These are phyloP conservation scores for Triticum urartu DNA, from an alignment of 176 grass and related monocot species.

Conservation along the genomic window DNA sequence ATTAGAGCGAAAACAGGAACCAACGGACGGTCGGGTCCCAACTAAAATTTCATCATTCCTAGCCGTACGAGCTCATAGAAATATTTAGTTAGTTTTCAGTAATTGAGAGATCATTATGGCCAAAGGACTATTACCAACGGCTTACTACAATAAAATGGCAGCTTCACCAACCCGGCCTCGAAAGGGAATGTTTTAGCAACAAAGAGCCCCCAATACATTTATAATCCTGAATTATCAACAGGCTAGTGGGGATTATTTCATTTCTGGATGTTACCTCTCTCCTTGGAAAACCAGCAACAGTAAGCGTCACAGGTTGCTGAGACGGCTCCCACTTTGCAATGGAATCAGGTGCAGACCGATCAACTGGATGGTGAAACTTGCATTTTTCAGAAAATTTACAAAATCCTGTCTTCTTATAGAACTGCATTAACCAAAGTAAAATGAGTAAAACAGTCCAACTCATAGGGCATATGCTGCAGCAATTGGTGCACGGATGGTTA, in stretches of 20 bases:
- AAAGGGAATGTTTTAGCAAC: not conserved
- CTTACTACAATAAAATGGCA: not conserved
- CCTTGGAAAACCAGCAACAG: conserved; percentile 83
- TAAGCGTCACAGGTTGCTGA: conserved; percentile 50
- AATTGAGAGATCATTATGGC: not conserved
- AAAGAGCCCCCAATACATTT: not conserved
- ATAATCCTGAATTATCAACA: not conserved
- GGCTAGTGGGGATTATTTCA: not conserved
- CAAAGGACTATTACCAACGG: not conserved
- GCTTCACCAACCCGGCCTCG: too few relatives aligned
- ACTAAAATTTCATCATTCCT: not conserved
- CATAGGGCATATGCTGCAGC: not conserved
- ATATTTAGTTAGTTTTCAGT: not conserved
- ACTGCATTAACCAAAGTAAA: conserved; percentile 50
- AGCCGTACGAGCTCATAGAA: not conserved
- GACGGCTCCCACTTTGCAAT: conserved; percentile 11
- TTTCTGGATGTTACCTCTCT: conserved; percentile 65
- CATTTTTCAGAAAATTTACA: conserved; percentile 82
- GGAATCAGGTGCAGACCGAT: conserved; percentile 38
- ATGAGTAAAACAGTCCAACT: not conserved
- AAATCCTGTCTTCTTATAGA: conserved; percentile 90
- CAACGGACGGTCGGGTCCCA: not conserved
- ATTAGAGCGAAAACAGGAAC: not conserved
- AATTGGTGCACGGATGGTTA: not conserved
- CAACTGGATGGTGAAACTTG: conserved; percentile 92